A percentile compares a stretch with the other conserved stretches of the same genome.
phyloP scores from a whole-genome alignment of 129 eudicot genomes.

The Lactuca saligna region DNA sequence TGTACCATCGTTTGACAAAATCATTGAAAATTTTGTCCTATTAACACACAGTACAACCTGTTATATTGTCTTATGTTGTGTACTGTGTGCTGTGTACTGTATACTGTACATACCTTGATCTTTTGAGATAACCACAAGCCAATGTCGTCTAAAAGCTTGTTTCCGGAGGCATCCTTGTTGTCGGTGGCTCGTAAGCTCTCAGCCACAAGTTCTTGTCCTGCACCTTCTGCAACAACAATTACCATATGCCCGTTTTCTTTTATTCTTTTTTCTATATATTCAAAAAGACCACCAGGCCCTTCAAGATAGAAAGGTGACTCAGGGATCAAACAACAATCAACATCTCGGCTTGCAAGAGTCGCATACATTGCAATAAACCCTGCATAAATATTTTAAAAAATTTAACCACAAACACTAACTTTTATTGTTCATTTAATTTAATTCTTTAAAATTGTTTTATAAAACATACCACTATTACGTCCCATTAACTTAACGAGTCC shows the following conservation, averaged over 20 bases:
- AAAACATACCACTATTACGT: slow-evolving; percentile 75
- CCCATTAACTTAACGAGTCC: slow-evolving; percentile 99
- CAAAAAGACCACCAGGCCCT: slow-evolving; percentile 90
- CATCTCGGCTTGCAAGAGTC: slow-evolving; percentile 96
- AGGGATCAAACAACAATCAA: slow-evolving; percentile 94
- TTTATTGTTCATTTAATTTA: too few species aligned
- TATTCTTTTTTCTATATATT: slow-evolving; percentile 71
- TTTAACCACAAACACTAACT: too few species aligned
- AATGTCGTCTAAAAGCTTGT: slow-evolving; percentile 69
- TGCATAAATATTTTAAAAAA: slow-evolving; percentile 32
- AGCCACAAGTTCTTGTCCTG: slow-evolving; percentile 75
- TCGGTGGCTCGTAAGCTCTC: slow-evolving; percentile 39
- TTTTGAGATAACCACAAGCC: slow-evolving; percentile 88
- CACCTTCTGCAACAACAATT: slow-evolving; percentile 97
- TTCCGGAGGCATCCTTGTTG: slow-evolving; percentile 73
- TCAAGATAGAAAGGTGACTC: slow-evolving; percentile 97
- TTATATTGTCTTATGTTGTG: too few species aligned
- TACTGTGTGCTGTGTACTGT: not conserved
- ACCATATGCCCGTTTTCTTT: slow-evolving; percentile 96
- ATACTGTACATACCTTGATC: slow-evolving; percentile 54
- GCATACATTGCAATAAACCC: slow-evolving; percentile 99
- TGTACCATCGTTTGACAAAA: not conserved
- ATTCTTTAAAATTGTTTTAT: too few species aligned
- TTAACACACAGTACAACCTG: not conserved
- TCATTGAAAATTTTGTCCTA: too few species aligned